Base-by-base conservation (phyloP, 2,329 filamentous ascomycete genomes). In the Teratosphaeria destructans region DNA sequence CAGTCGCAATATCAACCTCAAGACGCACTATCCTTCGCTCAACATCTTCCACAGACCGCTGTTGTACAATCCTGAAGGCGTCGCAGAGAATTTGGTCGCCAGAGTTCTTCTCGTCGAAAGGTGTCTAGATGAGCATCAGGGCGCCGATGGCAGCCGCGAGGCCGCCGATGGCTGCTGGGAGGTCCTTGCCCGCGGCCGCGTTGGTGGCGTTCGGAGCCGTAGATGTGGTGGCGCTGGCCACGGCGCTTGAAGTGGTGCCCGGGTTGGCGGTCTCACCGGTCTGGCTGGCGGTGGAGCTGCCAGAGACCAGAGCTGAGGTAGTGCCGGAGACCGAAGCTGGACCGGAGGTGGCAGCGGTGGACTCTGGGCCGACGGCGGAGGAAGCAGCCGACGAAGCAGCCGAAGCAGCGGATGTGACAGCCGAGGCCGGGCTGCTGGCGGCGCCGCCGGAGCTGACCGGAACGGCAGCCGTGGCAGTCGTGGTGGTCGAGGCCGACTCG, bases 111-210 rank as follows among this genome's bases (percentile, higher is more conserved):
- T 49, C n/a, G 43, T 49, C 19, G 43, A 49, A 49, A 23, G 43
- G 43, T 11, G 43, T n/a, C 43, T 49, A 49, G 52, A 61, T 47
- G 37, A 62, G 56, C 47, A 56, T 29, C 27, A 56, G 55, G 29
- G 56, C 60, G 26, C 54, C 60, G 26, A 57, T 34, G 53, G 60
- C 63, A 35, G 58, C 60, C 16, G 61, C 63, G 39, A 65, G 39
- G 11, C 62, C 62, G 54, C 57, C 62, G 54, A 62, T 57, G 35
- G 61, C 63, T 53, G 59, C 55, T 10, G 63, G 61, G 56, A 65
- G 53, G 29, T 62, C 52, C 26, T 61, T 61, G 37, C 19, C 34
- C 35, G 26, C 26, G 16, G 60, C 63, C n/a, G 60, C 63, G 56
- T 64, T 64, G 60, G 61, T 62, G 7, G 62, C 52, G 34, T 47